Conservation (phyloP, 129 eudicot species). For the Pulicaria dysenterica region DNA sequence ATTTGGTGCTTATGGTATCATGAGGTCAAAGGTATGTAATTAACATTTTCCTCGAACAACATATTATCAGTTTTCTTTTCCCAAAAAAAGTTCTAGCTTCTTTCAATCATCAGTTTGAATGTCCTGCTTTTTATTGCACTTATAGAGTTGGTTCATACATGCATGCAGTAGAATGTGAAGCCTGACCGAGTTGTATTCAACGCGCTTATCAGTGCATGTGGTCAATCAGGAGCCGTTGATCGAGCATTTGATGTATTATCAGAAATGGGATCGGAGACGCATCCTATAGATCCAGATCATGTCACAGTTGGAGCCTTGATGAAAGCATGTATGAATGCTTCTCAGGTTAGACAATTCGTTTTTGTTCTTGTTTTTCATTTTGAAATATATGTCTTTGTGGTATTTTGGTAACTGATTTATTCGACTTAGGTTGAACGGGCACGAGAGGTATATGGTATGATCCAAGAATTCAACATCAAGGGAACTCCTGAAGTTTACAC, state of each 20-base stretch:
- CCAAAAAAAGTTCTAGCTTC: not conserved
- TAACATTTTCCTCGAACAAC: not conserved
- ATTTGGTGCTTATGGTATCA: conserved; percentile 97
- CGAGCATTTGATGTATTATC: conserved; percentile 98
- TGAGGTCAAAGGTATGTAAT: conserved; percentile 89
- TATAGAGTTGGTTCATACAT: conserved; percentile 42
- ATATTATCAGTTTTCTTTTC: not conserved
- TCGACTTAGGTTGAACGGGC: conserved; percentile 71
- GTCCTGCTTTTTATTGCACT: conserved; percentile 17
- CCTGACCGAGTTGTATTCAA: conserved; percentile 99
- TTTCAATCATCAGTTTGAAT: conserved; percentile 2
- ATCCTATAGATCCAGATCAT: conserved; percentile 91
- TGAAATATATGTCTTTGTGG: conserved; percentile 1
- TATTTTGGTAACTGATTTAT: conserved; percentile 16
- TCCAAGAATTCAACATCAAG: conserved; percentile 66
- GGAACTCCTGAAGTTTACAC: conserved; percentile 99
- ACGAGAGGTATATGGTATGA: conserved; percentile 75
- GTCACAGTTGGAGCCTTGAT: conserved; percentile 93
- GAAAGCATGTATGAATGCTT: conserved; percentile 83
- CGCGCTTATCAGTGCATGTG: conserved; percentile 98
- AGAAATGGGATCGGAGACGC: conserved; percentile 80
- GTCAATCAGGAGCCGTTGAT: conserved; percentile 92
- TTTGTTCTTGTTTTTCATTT: not conserved
- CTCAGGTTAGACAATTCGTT: conserved; percentile 61
- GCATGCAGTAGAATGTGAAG: conserved; percentile 94